phyloP scores from a whole-genome alignment of 2,329 filamentous ascomycete species.

The Xylaria sp. region DNA sequence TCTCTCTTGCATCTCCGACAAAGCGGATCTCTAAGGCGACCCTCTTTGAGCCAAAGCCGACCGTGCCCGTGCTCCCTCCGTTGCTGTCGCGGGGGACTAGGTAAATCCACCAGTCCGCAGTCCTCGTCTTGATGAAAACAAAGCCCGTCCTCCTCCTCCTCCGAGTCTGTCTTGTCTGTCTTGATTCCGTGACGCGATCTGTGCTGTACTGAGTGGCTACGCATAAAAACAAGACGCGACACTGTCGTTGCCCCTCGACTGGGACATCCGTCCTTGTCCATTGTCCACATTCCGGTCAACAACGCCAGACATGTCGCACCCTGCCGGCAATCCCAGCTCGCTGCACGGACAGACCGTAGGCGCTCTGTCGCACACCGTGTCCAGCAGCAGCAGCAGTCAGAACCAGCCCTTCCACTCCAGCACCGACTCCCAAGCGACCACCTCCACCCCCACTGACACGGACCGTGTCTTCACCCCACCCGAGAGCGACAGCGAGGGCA shows the following conservation, averaged over 20 bases:
- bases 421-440: conserved; percentile 43
- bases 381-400: conserved; percentile 17
- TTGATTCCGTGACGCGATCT: conserved; percentile 15
- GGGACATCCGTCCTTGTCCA: background rate
- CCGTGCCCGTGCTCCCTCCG: background rate
- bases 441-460: conserved; percentile 36
- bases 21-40: conserved; percentile 3
- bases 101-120: background rate
- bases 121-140: background rate
- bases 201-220: conserved; percentile 2
- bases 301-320: conserved; percentile 23
- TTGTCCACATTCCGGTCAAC: conserved; percentile 11
- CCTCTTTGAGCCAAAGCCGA: background rate
- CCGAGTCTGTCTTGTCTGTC: background rate
- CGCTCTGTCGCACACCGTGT: conserved; percentile 7
- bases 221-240: conserved; percentile 9
- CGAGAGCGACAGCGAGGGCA: conserved; percentile 38
- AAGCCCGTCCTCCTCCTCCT: background rate
- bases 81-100: background rate
- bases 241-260: conserved; percentile 4
- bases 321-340: conserved; percentile 5
- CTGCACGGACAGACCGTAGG: conserved; percentile 7
- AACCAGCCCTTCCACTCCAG: conserved; percentile 29
- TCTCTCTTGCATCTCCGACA: conserved; percentile 9
- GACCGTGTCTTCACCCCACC: conserved; percentile 42